These are phyloP conservation scores for Pisolithus microcarpus DNA, from an alignment of 768 basidiomycete genomes.

Conservation along the genomic window DNA sequence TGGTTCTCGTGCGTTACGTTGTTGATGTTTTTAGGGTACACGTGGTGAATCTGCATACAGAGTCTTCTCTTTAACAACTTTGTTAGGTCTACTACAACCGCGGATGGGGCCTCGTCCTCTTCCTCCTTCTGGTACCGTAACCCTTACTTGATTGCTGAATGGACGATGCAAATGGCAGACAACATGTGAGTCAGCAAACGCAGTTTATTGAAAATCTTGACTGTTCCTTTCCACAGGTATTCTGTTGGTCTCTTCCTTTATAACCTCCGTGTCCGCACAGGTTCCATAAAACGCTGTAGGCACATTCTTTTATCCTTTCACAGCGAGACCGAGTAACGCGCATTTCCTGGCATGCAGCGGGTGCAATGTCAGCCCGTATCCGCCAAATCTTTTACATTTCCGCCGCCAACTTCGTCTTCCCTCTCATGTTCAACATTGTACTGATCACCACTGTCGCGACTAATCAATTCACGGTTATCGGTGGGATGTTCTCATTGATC, in stretches of 20 bases:
- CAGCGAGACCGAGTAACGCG: neutral
- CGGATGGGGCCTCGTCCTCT: too few species aligned
- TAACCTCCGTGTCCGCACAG: conserved; percentile 11
- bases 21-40: neutral
- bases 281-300: neutral
- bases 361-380: conserved; percentile 17
- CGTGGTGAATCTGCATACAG: too few species aligned
- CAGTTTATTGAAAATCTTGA: neutral
- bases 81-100: neutral
- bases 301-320: neutral
- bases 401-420: conserved; percentile 32
- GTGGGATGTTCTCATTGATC: conserved; percentile 5
- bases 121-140: neutral
- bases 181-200: conserved; percentile 22
- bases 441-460: conserved; percentile 13
- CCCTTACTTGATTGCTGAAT: conserved; percentile 22
- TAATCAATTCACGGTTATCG: neutral
- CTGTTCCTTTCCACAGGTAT: conserved; percentile 11
- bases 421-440: conserved; percentile 29
- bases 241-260: conserved; percentile 24
- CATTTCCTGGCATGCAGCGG: conserved; percentile 2
- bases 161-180: conserved; percentile 29
- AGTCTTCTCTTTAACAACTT: too few species aligned
- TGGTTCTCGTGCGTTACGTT: conserved; percentile 7
- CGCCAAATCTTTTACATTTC: conserved; percentile 31